phyloP scores from a whole-genome alignment of 1,284 basidiomycete genomes.

The Ceratobasidium sp. region DNA sequence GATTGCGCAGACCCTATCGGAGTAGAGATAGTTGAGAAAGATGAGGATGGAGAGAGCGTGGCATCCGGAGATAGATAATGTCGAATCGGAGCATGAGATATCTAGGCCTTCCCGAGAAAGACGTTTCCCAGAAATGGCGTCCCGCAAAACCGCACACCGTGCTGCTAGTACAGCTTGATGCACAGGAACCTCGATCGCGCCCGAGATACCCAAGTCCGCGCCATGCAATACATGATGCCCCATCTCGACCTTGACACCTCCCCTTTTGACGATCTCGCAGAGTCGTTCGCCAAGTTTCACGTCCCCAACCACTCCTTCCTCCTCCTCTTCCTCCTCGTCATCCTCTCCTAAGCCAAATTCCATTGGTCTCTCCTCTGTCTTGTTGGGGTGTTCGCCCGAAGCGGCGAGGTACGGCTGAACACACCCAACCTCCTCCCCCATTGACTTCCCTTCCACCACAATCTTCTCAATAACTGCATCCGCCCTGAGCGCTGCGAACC shows the following conservation, averaged over 20 bases:
- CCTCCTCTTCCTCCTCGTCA: slow-evolving; percentile 58
- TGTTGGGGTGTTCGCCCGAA: not conserved
- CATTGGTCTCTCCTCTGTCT: slow-evolving; percentile 39
- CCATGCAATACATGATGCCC: slow-evolving; percentile 59
- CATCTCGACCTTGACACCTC: slow-evolving; percentile 30
- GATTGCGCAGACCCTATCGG: slow-evolving; percentile 83
- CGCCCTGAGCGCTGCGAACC: slow-evolving; percentile 87
- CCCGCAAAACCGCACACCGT: slow-evolving; percentile 67
- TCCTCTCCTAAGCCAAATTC: slow-evolving; percentile 52
- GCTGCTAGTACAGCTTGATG: slow-evolving; percentile 77
- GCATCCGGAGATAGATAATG: slow-evolving; percentile 65
- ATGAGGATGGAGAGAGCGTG: slow-evolving; percentile 80
- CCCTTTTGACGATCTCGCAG: slow-evolving; percentile 54
- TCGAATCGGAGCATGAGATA: slow-evolving; percentile 51
- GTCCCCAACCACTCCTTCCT: slow-evolving; percentile 58
- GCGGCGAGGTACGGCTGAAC: slow-evolving; percentile 55
- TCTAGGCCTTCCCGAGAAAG: slow-evolving; percentile 53
- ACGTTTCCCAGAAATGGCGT: slow-evolving; percentile 61
- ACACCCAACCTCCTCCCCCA: slow-evolving; percentile 77
- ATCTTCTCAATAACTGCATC: slow-evolving; percentile 75
- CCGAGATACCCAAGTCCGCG: slow-evolving; percentile 72
- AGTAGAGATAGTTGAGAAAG: slow-evolving; percentile 88
- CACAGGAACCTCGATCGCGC: slow-evolving; percentile 67
- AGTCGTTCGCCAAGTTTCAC: slow-evolving; percentile 55
- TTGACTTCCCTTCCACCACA: slow-evolving; percentile 67